Base-by-base conservation (phyloP, 257 asterid genomes). In the Echium plantagineum region DNA sequence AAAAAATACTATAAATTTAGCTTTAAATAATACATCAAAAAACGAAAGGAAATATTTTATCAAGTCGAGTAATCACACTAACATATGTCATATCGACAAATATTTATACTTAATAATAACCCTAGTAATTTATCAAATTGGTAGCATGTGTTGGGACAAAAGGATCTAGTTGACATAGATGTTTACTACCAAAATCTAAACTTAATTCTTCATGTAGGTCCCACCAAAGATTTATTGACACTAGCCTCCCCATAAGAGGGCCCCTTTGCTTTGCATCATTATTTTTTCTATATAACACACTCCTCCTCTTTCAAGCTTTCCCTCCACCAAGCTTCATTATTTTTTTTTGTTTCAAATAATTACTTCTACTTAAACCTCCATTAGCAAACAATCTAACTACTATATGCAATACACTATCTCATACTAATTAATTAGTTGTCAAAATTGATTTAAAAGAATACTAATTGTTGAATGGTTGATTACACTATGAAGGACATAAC, bases 121-220 rank as follows among this genome's bases (percentile, higher is more conserved):
- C 26, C 26, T 1, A 1, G 2, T 24, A 24, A 24, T 24, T 24
- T 24, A 24, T 24, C 2, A 35, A 35, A 35, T 35, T 35, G 13
- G 46, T 42, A 12, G 49, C 16, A 13, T 42, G 15, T 1, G 49
- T 26, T 38, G 61, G 61, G 78, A 69, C 77, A 74, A 77, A 66
- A 53, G 49, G 49, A 77, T 75, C 66, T 56, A 69, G 65, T 66
- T 62, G 58, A 63, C 51, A 54, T 7, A 58, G 66, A 66, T 49
- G 62, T 61, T 62, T 77, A 64, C 72, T 17, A 62, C 63, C 71
- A 66, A 71, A 71, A 84, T 81, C 84, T 63, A 77, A 74, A 73
- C 78, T 63, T 72, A 64, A 80, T 77, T 10, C 74, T 79, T 57
- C 63, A 32, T 9, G 81, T 72, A 73, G 88, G 88, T 21, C 82